Conservation (phyloP, 2,329 filamentous ascomycete genomes). For the Ascochyta fabae region DNA sequence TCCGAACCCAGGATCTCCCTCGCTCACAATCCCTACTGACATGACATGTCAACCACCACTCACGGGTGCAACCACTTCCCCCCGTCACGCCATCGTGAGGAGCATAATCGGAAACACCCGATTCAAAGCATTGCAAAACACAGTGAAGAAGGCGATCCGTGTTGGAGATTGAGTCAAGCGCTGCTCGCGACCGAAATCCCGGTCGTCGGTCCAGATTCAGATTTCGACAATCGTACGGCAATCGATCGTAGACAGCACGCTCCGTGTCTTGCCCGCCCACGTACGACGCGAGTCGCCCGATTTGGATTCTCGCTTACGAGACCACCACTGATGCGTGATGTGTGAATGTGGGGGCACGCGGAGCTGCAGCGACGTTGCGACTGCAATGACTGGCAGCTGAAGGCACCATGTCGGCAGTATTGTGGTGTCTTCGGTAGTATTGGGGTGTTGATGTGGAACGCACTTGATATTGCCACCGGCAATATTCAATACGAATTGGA, state of each 20-base stretch:
- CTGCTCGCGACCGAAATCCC: slow-evolving; percentile 16
- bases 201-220: slow-evolving; percentile 21
- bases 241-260: slow-evolving; percentile 12
- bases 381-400: slow-evolving; percentile 8
- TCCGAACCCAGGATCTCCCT: slow-evolving; percentile 3
- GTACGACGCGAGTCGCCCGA: slow-evolving; percentile 6
- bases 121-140: not conserved
- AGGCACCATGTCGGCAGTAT: slow-evolving; percentile 6
- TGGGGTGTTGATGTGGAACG: slow-evolving; percentile 4
- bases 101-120: not conserved
- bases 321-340: slow-evolving; percentile 2
- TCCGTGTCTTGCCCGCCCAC: slow-evolving; percentile 1
- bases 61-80: slow-evolving; percentile 8
- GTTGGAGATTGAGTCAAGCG: slow-evolving; percentile 8
- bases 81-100: slow-evolving; percentile 6
- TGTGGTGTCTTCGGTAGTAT: not conserved
- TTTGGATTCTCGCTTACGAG: slow-evolving; percentile 8
- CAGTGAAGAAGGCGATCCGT: not conserved
- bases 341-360: slow-evolving; percentile 9
- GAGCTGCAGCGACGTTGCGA: slow-evolving; percentile 11
- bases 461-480: not conserved
- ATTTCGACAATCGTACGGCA: slow-evolving; percentile 18
- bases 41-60: not conserved
- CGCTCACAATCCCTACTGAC: slow-evolving; percentile 5
- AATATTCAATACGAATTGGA: not conserved